Evolutionary conservation across 2,329 filamentous ascomycete genomes (phyloP), one percentile per base, ranked within the genome.

Genomic region (Ceratocystis variospora): DNA sequence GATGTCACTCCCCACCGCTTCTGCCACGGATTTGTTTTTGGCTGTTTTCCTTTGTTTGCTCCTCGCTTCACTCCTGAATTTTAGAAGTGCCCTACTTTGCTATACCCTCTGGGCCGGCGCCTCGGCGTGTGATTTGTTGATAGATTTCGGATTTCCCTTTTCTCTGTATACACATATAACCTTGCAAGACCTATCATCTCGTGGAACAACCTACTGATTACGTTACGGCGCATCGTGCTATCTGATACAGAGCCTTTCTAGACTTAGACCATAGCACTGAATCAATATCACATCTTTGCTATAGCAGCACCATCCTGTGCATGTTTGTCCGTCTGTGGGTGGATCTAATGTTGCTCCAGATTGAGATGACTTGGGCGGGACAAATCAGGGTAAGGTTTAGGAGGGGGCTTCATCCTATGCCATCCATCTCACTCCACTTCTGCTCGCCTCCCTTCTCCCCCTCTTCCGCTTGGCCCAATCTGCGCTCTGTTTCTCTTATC

Each of bases 21-120:
- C 37, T 41, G 37, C 37, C 10, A 41, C 37, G 10, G 37, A 41
- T 19, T 63, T 63, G 12, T 46, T 12, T 37, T 31, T 19, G 37
- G 17, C 25, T 37, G 53, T 19, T 25, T 31, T 31, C 25, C 64
- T 62, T 37, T 53, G 64, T 17, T 6, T 63, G 57, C 22, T 71
- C 68, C 15, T 75, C 69, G 10, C 68, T 69, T 28, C 68, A 53
- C 64, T 71, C 70, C 37, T 19, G 25, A 15, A 45, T 45, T 64
- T 55, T 31, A 37, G 31, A 37, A 59, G 25, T 59, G 55, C 55
- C 33, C 55, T 59, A 59, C 55, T 59, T 41, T 19, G 55, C 28
- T 37, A 59, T 31, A 33, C 33, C 33, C 55, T 59, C 31, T 15
- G 55, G 28, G 55, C 55, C 5, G 28, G 28, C 25, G 33, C 33